These are phyloP conservation scores for Sporothrix mexicana DNA, from an alignment of 2,329 filamentous ascomycete genomes.

Conservation along the genomic window DNA sequence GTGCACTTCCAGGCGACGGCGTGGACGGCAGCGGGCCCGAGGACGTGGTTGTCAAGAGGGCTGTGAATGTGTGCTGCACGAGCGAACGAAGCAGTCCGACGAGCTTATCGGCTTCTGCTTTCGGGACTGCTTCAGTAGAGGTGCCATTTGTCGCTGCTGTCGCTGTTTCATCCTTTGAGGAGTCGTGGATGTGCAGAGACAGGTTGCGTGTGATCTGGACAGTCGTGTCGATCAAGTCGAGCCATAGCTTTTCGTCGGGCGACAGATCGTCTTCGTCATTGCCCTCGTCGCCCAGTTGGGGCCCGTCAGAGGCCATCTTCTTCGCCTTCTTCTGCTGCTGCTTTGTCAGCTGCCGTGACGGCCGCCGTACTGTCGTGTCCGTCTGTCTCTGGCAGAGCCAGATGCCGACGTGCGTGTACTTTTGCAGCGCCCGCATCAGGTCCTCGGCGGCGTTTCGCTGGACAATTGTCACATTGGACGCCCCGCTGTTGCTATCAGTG, in stretches of 20 bases:
- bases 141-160: not conserved
- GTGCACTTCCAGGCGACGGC: not conserved
- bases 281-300: constrained; percentile 52
- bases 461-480: constrained; percentile 34
- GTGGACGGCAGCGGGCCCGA: constrained; percentile 13
- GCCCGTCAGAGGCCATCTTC: constrained; percentile 45
- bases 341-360: not conserved
- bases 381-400: constrained; percentile 93
- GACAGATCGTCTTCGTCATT: constrained; percentile 55
- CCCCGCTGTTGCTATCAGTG: constrained; percentile 25
- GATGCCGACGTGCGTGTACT: constrained; percentile 89
- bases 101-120: constrained; percentile 63
- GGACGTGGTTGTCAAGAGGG: constrained; percentile 66
- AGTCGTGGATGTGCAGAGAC: constrained; percentile 58
- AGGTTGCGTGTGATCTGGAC: constrained; percentile 69
- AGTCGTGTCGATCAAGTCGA: constrained; percentile 64
- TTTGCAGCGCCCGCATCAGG: constrained; percentile 78
- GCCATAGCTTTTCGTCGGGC: constrained; percentile 63
- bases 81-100: constrained; percentile 72
- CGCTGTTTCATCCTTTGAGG: constrained; percentile 26
- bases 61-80: constrained; percentile 90
- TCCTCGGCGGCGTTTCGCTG: constrained; percentile 68
- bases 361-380: constrained; percentile 56
- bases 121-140: not conserved
- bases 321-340: not conserved